A percentile compares a stretch with the other conserved stretches of the same genome.
phyloP scores from a whole-genome alignment of 805 yeast genomes.

The Lachancea meyersii region DNA sequence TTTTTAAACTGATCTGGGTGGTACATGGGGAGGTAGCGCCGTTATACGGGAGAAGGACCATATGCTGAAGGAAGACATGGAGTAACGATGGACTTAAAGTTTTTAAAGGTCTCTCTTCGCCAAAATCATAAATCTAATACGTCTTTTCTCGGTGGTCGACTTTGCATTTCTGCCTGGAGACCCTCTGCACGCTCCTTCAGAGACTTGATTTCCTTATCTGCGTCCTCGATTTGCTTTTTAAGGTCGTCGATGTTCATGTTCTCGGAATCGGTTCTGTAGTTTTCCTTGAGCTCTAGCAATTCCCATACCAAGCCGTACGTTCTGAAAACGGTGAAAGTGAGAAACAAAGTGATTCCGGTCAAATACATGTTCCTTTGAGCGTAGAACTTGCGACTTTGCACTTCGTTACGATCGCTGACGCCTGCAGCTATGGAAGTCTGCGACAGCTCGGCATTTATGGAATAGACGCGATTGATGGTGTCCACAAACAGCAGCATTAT shows the following conservation, averaged over 20 bases:
- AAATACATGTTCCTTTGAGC: constrained; percentile 95
- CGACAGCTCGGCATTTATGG: constrained; percentile 57
- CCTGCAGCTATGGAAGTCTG: constrained; percentile 22
- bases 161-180: constrained; percentile 50
- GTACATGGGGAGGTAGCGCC: no score
- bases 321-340: constrained; percentile 78
- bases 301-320: constrained; percentile 77
- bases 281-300: constrained; percentile 57
- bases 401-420: constrained; percentile 63
- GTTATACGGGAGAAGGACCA: no score
- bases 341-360: constrained; percentile 89
- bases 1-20: no score
- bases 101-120: background rate
- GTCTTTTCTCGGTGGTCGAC: no score
- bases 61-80: no score
- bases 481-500: constrained; percentile 80
- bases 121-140: background rate
- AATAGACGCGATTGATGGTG: constrained; percentile 74
- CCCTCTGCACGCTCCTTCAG: constrained; percentile 69
- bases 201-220: constrained; percentile 57
- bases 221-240: constrained; percentile 46
- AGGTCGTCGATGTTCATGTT: constrained; percentile 29
- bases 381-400: constrained; percentile 86
- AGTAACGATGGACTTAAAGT: background rate
- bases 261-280: constrained; percentile 29